A percentile compares a stretch with the other conserved stretches of the same genome.
phyloP scores from a whole-genome alignment of 2,329 filamentous ascomycete species.

The Colletotrichum sp. region DNA sequence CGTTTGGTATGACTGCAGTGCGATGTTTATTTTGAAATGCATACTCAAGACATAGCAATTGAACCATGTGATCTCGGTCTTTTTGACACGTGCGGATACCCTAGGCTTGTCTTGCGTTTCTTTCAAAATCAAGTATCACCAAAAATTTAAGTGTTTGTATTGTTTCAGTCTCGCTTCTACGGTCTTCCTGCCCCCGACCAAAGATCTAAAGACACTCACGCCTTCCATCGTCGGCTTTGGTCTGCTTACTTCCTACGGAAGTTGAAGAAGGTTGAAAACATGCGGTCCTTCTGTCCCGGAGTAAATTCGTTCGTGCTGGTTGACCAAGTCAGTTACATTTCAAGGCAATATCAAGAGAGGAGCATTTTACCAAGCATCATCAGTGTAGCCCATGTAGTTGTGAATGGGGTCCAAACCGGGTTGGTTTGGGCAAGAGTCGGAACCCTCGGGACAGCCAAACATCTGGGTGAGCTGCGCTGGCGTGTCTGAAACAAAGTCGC shows the following conservation, averaged over 20 bases:
- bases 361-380: conserved; percentile 33
- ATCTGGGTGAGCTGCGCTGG: conserved; percentile 33
- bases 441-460: conserved; percentile 11
- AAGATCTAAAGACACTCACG: neutral
- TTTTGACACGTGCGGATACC: neutral
- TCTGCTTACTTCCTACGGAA: conserved; percentile 6
- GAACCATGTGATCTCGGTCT: neutral
- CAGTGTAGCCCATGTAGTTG: conserved; percentile 32
- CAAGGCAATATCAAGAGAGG: neutral
- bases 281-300: conserved; percentile 43
- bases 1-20: neutral
- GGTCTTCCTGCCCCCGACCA: neutral
- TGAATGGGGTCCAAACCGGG: conserved; percentile 27
- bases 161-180: neutral
- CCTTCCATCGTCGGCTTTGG: neutral
- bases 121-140: neutral
- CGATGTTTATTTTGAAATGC: neutral
- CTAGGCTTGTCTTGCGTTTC: neutral
- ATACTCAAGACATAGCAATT: neutral
- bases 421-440: conserved; percentile 26
- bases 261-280: conserved; percentile 26
- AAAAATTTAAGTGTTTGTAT: neutral
- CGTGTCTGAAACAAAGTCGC: conserved; percentile 44
- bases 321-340: neutral
- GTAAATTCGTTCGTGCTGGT: conserved; percentile 40